Evolutionary conservation across 2,329 filamentous ascomycete genomes (phyloP), one percentile per base, ranked within the genome.

Genomic region (Verruconis gallopava): DNA sequence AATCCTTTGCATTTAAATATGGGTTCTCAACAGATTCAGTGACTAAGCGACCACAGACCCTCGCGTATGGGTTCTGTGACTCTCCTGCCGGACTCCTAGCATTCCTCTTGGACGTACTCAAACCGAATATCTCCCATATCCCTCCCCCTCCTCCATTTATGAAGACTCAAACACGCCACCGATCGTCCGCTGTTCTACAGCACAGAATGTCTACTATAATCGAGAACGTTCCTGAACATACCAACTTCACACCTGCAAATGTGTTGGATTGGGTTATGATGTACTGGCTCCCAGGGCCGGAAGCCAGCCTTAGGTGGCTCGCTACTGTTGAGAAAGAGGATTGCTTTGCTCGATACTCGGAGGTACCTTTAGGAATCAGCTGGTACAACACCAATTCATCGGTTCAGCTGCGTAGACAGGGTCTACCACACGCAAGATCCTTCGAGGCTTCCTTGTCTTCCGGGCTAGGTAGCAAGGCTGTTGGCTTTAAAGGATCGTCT

Each of bases 281-380:
- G 20, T 71, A 75, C 17, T 82, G 78, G 79, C 57, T 82, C 1
- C 77, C 78, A 0, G 78, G 77, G 0, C 76, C 76, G 0, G 77
- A 81, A 51, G 68, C 68, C 2, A 69, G 68, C 3, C 56, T 79
- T 49, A 62, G 75, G 19, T 79, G 64, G 64, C 53, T 66, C 11
- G 55, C 53, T 6, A 59, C 62, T 46, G 59, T 60, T 4, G 32
- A 20, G 18, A 44, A 44, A 17, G 42, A 46, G 6, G 37, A 46
- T 3, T 44, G 51, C 30, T 60, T 54, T 55, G 41, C 40, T 4
- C 42, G 46, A 5, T 56, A 55, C 43, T 56, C 47, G 36, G 47
- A 44, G 11, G 53, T 56, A 1, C 62, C 62, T 3, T 45, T 67
- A 21, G 64, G 62, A 1, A 61, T 67, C 34, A 64, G 59, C 28